A percentile compares a stretch with the other conserved stretches of the same genome.
Conservation (phyloP, 1,284 basidiomycete genomes). For the Cutaneotrichosporon arboriforme region DNA sequence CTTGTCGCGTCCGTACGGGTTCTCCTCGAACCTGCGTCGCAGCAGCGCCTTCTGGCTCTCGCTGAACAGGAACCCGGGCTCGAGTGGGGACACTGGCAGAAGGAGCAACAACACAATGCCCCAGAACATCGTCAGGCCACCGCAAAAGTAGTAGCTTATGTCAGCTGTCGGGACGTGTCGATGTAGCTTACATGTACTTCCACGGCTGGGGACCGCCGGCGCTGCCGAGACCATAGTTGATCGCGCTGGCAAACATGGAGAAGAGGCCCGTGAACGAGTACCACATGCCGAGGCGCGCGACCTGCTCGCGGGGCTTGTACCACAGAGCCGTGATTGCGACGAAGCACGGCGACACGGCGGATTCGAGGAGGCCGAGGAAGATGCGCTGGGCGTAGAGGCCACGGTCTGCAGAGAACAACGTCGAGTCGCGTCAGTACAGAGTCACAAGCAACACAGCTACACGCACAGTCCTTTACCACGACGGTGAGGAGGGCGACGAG, state of each 20-base stretch:
- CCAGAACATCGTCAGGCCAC: slow-evolving; percentile 50
- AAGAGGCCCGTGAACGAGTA: slow-evolving; percentile 52
- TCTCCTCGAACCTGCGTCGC: slow-evolving; percentile 42
- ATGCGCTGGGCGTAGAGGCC: slow-evolving; percentile 52
- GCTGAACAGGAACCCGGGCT: slow-evolving; percentile 44
- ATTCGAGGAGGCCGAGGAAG: slow-evolving; percentile 50
- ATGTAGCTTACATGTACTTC: slow-evolving; percentile 48
- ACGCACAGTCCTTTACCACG: slow-evolving; percentile 36
- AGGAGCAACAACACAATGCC: slow-evolving; percentile 47
- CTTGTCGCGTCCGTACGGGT: slow-evolving; percentile 33
- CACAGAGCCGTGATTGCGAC: slow-evolving; percentile 51
- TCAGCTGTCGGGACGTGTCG: not conserved
- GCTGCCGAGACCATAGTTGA: slow-evolving; percentile 52
- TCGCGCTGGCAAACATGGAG: slow-evolving; percentile 48
- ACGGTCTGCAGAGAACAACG: slow-evolving; percentile 20
- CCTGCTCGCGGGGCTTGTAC: slow-evolving; percentile 51
- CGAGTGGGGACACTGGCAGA: slow-evolving; percentile 49
- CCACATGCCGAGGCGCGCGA: slow-evolving; percentile 48
- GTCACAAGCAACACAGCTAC: too few species aligned
- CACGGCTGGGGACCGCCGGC: slow-evolving; percentile 46
- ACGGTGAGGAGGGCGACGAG: slow-evolving; percentile 51
- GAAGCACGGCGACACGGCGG: slow-evolving; percentile 52
- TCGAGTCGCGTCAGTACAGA: not conserved
- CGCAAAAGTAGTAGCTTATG: slow-evolving; percentile 50
- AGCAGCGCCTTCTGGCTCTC: slow-evolving; percentile 44